Evolutionary conservation across 148 eudicot genomes (phyloP), one percentile per base, ranked within the genome.

Genomic region (Heliosperma pusillum): DNA sequence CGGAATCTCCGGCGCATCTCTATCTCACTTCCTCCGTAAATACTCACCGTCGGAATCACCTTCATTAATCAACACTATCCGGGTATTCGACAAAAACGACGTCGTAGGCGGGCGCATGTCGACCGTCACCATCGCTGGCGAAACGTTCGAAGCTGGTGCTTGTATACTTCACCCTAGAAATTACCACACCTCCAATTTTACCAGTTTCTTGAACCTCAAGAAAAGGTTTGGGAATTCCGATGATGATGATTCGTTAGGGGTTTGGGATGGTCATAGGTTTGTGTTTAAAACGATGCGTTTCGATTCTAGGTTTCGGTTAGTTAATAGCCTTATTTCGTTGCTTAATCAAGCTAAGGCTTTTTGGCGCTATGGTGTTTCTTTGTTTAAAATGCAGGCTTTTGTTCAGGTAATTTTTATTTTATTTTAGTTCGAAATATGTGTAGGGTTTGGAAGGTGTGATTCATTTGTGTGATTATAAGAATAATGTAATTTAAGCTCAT

Each of bases 81-180:
- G 66, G 8, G 75, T 94, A 25, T 91, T 94, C 82, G 98, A 94
- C 71, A 77, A 83, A 19, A 81, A 87, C 82, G 77, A 42, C 70
- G 68, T 85, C 74, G 88, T 90, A 55, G 98, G 98, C 0, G 98
- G 98, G 20, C 93, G 97, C 30, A 90, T 91, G 97, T 86, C 97
- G 24, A 90, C 92, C 4, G 88, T 94, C 52, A 79, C 87, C 13
- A 70, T 94, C 50, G 77, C 82, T 61, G 89, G 86, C 26, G 85
- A 91, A 19, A 91, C 88, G 17, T 91, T 91, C 77, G 98, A 94
- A 65, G 97, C 98, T 33, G 98, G 97, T 16, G 98, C 88, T 2
- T 87, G 97, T 7, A 85, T 91, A 75, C 85, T 94, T 24, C 97
- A 94, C 70, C 96, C 97, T 2, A 85, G 84, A 73, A 94, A 94